Evolutionary conservation across 208 protist genomes (phyloP).

Genomic region (Naegleria gruberi): DNA sequence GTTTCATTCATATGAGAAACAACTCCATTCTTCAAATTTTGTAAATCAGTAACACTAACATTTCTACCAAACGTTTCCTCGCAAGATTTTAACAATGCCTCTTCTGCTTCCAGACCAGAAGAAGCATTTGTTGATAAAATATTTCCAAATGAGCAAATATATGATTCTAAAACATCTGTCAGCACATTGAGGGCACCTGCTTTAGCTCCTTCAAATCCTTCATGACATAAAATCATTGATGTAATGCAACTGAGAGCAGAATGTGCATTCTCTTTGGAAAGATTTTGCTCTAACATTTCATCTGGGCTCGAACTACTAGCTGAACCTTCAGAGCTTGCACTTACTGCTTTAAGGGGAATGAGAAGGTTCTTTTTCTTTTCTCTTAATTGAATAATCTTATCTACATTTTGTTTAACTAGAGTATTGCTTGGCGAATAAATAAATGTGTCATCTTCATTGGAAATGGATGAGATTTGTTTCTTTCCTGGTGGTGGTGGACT

Average conservation of each 20-base stretch:
- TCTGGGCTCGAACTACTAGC: background rate
- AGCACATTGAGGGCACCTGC: background rate
- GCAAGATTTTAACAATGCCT: background rate
- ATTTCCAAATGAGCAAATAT: background rate
- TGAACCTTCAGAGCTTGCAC: too few species aligned
- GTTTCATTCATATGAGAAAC: background rate
- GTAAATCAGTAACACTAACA: background rate
- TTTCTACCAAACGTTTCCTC: background rate
- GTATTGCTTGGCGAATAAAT: background rate
- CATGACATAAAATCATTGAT: background rate
- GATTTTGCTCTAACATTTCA: background rate
- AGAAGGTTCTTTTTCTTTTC: background rate
- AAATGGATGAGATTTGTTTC: background rate
- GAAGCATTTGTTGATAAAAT: background rate
- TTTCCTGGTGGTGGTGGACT: too few species aligned
- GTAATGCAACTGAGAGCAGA: background rate
- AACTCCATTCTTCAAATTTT: background rate
- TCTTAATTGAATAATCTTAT: slow-evolving; percentile 3
- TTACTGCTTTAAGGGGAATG: too few species aligned
- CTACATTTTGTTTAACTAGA: background rate
- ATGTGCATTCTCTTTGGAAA: background rate
- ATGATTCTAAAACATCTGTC: background rate
- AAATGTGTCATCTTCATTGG: too few species aligned
- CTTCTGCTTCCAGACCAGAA: background rate
- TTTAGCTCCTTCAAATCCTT: background rate